phyloP scores from a whole-genome alignment of 2,329 filamentous ascomycete genomes.

The Monosporascus sp. region DNA sequence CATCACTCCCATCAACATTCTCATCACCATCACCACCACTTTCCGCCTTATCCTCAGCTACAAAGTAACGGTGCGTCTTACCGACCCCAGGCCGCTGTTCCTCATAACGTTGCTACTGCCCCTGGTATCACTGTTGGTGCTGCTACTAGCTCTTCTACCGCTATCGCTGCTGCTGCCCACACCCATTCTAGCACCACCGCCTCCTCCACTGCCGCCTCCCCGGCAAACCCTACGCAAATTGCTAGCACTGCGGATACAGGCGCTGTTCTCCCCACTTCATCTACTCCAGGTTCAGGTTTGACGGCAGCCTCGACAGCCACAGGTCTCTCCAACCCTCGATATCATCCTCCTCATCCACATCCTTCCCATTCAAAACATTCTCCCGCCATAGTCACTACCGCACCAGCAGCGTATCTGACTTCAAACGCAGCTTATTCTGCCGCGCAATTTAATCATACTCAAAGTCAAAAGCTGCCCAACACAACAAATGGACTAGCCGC shows the following conservation, averaged over 20 bases:
- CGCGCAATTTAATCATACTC: not conserved
- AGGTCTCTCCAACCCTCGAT: constrained; percentile 17
- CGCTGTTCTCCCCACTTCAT: constrained; percentile 32
- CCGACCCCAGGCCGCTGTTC: constrained; percentile 21
- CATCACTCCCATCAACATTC: constrained; percentile 60
- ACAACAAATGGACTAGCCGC: constrained; percentile 32
- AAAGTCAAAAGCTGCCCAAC: not conserved
- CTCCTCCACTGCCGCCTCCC: constrained; percentile 20
- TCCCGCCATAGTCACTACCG: not conserved
- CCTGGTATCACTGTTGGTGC: constrained; percentile 1
- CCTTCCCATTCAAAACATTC: constrained; percentile 11
- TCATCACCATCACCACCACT: constrained; percentile 47
- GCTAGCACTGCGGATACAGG: not conserved
- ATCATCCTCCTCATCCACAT: constrained; percentile 12
- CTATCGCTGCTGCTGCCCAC: constrained; percentile 12
- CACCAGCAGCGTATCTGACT: not conserved
- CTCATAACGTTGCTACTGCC: constrained; percentile 4
- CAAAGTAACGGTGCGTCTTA: constrained; percentile 35
- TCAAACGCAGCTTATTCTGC: not conserved
- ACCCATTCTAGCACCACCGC: constrained; percentile 23
- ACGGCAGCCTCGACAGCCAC: constrained; percentile 31
- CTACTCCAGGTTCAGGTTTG: constrained; percentile 10
- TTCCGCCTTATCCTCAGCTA: constrained; percentile 21
- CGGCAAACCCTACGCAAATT: constrained; percentile 5
- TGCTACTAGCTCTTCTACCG: not conserved